Base-by-base conservation (phyloP, 140 eudicot genomes). In the Bidens hawaiensis region DNA sequence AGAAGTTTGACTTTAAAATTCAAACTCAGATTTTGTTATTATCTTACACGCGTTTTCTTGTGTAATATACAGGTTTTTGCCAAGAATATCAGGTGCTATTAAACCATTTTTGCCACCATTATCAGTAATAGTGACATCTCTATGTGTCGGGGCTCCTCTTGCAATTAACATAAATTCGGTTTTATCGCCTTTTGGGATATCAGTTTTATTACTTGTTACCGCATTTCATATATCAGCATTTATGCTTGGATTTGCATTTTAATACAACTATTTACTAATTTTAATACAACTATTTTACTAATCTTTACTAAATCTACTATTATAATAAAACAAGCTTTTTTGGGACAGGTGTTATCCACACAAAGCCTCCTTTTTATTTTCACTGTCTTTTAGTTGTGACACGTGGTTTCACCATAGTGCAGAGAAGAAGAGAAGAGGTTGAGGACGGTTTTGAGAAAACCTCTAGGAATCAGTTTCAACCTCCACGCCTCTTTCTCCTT, bases 101-200 rank as follows among this genome's bases (percentile, higher is more conserved):
- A 74, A 89, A 43, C 89, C 93, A 22, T 73, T 91, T 74, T 64
- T 91, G 76, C 99, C 99, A 34, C 95, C 95, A 4, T 75, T 91
- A 18, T 91, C 99, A 24, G 95, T 91, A 25, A 63, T 88, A 30
- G 96, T 91, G 81, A 91, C 99, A 11, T 84, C 96, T 45, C 82
- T 82, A 24, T 91, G 96, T 68, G 96, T 88, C 60, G 99, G 99
- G 14, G 96, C 99, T 52, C 99, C 96, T 1, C 96, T 91, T 78
- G 96, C 99, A 8, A 81, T 87, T 41, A 91, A 87, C 67, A 83
- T 87, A 25, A 38, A 76, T 12, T 83, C 96, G 9, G 85, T 91
- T 58, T 70, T 88, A 79, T 91, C 99, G 21, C 82, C 99, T 64
- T 88, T 81, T 66, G 99, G 99, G 55, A 31, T 88, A 34, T 88